Conservation (phyloP, 2,329 filamentous ascomycete genomes). For the Ampelomyces quisqualis region DNA sequence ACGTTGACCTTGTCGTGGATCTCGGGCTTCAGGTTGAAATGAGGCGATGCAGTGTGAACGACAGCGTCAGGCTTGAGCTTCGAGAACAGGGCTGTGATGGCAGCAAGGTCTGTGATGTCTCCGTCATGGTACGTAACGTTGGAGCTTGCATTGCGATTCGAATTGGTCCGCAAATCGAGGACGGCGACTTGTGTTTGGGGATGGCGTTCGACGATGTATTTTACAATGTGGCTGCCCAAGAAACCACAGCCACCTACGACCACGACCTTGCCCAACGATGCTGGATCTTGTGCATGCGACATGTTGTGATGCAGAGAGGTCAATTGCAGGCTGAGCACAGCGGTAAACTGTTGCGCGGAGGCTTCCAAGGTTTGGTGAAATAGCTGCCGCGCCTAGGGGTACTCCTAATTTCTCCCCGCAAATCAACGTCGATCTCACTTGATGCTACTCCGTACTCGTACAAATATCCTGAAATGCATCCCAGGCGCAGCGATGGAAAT, state of each 20-base stretch:
- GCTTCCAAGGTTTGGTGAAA: slow-evolving; percentile 12
- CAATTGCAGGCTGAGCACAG: slow-evolving; percentile 3
- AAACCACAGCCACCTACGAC: slow-evolving; percentile 56
- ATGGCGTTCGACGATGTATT: slow-evolving; percentile 45
- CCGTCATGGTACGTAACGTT: slow-evolving; percentile 53
- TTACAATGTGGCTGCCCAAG: slow-evolving; percentile 54
- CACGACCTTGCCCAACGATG: slow-evolving; percentile 49
- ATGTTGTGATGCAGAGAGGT: slow-evolving; percentile 10
- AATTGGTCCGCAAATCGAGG: slow-evolving; percentile 49
- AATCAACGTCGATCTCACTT: too few species aligned
- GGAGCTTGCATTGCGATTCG: slow-evolving; percentile 43
- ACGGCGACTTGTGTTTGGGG: slow-evolving; percentile 50
- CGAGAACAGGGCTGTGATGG: slow-evolving; percentile 46
- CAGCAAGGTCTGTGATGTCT: slow-evolving; percentile 51
- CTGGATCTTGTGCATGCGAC: slow-evolving; percentile 18
- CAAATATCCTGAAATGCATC: too few species aligned
- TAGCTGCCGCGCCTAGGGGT: slow-evolving; percentile 14
- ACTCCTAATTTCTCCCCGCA: slow-evolving; percentile 13
- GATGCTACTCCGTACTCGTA: too few species aligned
- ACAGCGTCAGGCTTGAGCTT: slow-evolving; percentile 50
- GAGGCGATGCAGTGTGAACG: slow-evolving; percentile 54
- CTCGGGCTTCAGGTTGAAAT: slow-evolving; percentile 42
- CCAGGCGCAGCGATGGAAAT: too few species aligned
- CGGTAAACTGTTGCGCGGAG: slow-evolving; percentile 16
- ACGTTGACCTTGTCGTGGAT: slow-evolving; percentile 55